A percentile compares a stretch with the other conserved stretches of the same genome.
Conservation (phyloP, 345 rosid genomes). For the Corymbia maculata region DNA sequence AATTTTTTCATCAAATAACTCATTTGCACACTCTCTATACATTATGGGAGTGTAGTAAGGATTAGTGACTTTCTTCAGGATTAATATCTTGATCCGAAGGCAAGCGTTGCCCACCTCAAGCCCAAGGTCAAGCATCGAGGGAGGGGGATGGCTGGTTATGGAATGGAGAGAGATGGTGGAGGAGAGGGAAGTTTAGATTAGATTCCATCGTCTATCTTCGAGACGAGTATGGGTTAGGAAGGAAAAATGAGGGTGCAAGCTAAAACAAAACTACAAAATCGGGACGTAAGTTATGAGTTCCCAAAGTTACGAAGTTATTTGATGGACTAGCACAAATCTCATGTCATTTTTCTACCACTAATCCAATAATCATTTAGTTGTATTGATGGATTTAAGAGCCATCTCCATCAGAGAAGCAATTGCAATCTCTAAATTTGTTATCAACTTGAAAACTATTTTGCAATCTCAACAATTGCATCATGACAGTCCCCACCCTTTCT, state of each 20-base stretch:
- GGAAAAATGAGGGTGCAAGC: not conserved
- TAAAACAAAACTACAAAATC: fast-evolving
- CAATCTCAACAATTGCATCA: too few species aligned
- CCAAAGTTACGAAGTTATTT: fast-evolving
- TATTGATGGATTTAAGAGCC: not conserved
- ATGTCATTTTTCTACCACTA: not conserved
- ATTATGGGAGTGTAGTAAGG: not conserved
- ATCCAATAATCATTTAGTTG: not conserved
- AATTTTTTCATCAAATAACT: not conserved
- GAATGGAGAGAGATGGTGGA: not conserved
- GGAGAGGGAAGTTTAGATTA: not conserved
- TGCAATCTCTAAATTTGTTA: not conserved
- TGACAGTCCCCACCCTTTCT: not conserved
- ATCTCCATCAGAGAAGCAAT: not conserved
- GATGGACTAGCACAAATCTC: fast-evolving
- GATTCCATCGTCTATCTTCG: not conserved
- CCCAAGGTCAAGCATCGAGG: not conserved
- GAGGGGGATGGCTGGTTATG: not conserved
- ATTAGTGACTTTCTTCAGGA: not conserved
- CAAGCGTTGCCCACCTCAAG: not conserved
- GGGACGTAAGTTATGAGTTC: fast-evolving
- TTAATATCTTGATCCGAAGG: not conserved
- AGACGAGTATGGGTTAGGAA: fast-evolving
- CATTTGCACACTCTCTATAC: not conserved
- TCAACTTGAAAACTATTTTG: too few species aligned